Conservation (phyloP, 2,329 filamentous ascomycete species). For the Alternaria gansuensis region DNA sequence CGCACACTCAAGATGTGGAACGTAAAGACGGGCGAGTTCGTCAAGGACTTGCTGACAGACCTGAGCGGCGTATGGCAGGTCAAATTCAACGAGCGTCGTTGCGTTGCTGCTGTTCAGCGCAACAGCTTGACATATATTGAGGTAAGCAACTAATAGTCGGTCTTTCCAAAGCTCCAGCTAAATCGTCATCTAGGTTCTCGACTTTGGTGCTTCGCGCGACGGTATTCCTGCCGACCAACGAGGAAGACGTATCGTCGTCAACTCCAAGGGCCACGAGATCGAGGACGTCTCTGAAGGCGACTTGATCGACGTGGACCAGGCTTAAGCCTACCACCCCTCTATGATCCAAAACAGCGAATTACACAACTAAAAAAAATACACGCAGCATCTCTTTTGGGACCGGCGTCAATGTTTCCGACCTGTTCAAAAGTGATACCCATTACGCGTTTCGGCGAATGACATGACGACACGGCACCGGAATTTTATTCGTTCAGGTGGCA, state of each 20-base stretch:
- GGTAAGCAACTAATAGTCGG: slow-evolving; percentile 55
- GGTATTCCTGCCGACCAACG: slow-evolving; percentile 79
- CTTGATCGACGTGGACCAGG: slow-evolving; percentile 40
- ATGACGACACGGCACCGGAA: slow-evolving; percentile 24
- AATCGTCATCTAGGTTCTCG: slow-evolving; percentile 76
- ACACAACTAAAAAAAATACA: slow-evolving; percentile 9
- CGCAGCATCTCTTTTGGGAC: slow-evolving; percentile 13
- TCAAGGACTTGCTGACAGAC: slow-evolving; percentile 91
- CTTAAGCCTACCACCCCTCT: slow-evolving; percentile 15
- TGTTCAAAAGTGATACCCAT: slow-evolving; percentile 47
- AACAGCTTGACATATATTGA: slow-evolving; percentile 94
- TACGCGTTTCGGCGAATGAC: slow-evolving; percentile 29
- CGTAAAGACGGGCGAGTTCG: slow-evolving; percentile 87
- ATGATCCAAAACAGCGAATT: neutral
- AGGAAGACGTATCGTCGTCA: slow-evolving; percentile 75
- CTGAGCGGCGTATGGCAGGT: slow-evolving; percentile 99
- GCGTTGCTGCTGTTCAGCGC: slow-evolving; percentile 94
- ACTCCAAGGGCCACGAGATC: slow-evolving; percentile 51
- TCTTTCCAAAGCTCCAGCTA: neutral
- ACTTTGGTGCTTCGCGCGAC: slow-evolving; percentile 94
- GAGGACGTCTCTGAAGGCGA: slow-evolving; percentile 49
- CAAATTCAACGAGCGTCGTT: slow-evolving; percentile 93
- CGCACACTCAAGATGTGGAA: slow-evolving; percentile 99
- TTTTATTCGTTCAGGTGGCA: slow-evolving; percentile 16
- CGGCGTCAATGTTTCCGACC: slow-evolving; percentile 35